These are phyloP conservation scores for Alternaria triticimaculans DNA, from an alignment of 2,329 filamentous ascomycete species.

Conservation along the genomic window DNA sequence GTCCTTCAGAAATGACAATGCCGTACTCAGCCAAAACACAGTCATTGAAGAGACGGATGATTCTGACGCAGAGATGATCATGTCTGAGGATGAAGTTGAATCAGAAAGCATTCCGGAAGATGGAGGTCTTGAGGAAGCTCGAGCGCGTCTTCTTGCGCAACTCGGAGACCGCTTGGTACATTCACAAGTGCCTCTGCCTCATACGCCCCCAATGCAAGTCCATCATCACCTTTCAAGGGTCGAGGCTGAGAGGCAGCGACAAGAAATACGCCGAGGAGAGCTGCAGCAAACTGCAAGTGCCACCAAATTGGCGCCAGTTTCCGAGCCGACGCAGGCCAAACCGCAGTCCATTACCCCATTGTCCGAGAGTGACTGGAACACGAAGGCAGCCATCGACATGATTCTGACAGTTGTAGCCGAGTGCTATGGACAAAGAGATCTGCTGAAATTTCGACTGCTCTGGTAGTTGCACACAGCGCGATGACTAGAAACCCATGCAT, in stretches of 20 bases:
- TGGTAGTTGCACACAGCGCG: constrained; percentile 19
- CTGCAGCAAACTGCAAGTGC: neutral
- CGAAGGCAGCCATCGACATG: constrained; percentile 83
- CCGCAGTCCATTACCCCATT: neutral
- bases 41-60: constrained; percentile 6
- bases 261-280: constrained; percentile 17
- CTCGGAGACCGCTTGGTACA: constrained; percentile 45
- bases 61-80: constrained; percentile 28
- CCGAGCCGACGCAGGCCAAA: neutral
- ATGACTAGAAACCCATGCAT: constrained; percentile 2
- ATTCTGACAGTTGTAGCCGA: constrained; percentile 87
- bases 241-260: constrained; percentile 31
- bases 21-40: neutral
- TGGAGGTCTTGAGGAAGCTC: constrained; percentile 57
- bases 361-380: constrained; percentile 55
- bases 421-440: constrained; percentile 85
- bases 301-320: neutral
- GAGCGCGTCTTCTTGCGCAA: constrained; percentile 54
- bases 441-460: constrained; percentile 73
- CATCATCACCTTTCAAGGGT: constrained; percentile 16
- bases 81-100: constrained; percentile 28
- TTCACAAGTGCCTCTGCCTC: constrained; percentile 15
- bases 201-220: neutral
- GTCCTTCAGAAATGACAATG: neutral
- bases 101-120: constrained; percentile 10